Base-by-base conservation (phyloP, 139 green algal species). In the Chlorella sorokiniana region DNA sequence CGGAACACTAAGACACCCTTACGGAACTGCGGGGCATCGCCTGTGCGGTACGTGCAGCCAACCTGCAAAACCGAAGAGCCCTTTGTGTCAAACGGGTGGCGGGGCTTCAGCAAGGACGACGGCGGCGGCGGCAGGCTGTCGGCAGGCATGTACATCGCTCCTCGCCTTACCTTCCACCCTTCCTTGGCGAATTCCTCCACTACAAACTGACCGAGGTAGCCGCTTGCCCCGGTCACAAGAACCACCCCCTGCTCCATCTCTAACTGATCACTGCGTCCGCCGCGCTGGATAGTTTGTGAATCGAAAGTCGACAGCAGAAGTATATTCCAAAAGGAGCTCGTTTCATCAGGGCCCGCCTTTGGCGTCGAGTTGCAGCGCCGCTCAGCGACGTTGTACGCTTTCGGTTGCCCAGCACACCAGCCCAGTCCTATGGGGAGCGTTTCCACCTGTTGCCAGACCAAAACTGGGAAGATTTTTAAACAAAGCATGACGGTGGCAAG, bases 201-300 rank as follows among this genome's bases (percentile, higher is more conserved):
- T 22, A 93, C 44, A 76, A 93, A 92, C 62, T 93, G 89, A 31
- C 86, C 90, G 1, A 91, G 59, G 44, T 92, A 93, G 35, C 90
- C 90, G 6, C 54, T 85, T 10, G 86, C 88, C 4, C 88, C 88
- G 0, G 81, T 56, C 6, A 91, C 76, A 9, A 91, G 65, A 11
- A 91, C 52, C 6, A 22, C 56, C 56, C 11, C 16, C 48, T 56
- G 14, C 18, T 16, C 16, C 18, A 65, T 33, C 6, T 65, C 56
- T 33, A 33, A 11, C 48, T 16, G 48, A 59, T 11, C 48, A n/a
- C n/a, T n/a, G n/a, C n/a, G n/a, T 59, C 48, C 14, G 16, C 16
- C 48, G 48, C 48, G 48, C 48, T 59, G 48, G 48, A n/a, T n/a
- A n/a, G n/a, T n/a, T n/a, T n/a, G n/a, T n/a, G n/a, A n/a, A n/a